Evolutionary conservation across 2,329 filamentous ascomycete species (phyloP), one percentile per base, ranked within the genome.

Genomic region (Apiospora saccharicola): DNA sequence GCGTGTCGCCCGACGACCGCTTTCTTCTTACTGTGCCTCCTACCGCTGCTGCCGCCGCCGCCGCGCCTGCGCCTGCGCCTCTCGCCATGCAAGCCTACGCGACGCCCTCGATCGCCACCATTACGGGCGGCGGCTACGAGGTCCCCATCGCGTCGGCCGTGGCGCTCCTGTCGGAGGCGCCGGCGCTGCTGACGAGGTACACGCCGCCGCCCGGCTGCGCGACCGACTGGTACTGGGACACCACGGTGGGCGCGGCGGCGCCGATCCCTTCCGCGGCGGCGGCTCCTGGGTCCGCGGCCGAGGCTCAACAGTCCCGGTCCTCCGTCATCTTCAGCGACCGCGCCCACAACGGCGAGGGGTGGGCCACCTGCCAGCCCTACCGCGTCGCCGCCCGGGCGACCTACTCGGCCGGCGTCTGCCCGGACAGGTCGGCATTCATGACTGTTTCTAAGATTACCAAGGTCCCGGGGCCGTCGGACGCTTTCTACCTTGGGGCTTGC

Each of bases 211-310:
- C 53, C 26, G 53, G 53, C 53, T 72, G 71, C 49, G 57, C 67
- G 37, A 72, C 71, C 19, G 71, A 72, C n/a, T 72, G 71, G 71
- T 72, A 44, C 47, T 72, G 71, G 71, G 71, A 72, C n/a, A 67
- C 49, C 16, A 37, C 53, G 16, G 7, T 19, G 26, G 16, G 13
- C 26, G 71, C 47, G 16, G 71, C 47, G 16, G 67, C 26, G 14
- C 61, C 61, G 47, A 19, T 34, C 10, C 64, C 67, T 16, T 47
- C 71, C n/a, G 57, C 64, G 34, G 46, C 64, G 34, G 46, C 70
- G 12, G 51, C 14, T 13, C 26, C 49, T 12, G 49, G n/a, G 24
- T 26, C 49, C 14, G 51, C 7, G 24, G 30, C 43, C 14, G 30
- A 37, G 1, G 57, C 26, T 7, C 57, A 41, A 4, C 34, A 24